Conservation (phyloP, 352 stramenopile genomes). For the Pythium diclinum region DNA sequence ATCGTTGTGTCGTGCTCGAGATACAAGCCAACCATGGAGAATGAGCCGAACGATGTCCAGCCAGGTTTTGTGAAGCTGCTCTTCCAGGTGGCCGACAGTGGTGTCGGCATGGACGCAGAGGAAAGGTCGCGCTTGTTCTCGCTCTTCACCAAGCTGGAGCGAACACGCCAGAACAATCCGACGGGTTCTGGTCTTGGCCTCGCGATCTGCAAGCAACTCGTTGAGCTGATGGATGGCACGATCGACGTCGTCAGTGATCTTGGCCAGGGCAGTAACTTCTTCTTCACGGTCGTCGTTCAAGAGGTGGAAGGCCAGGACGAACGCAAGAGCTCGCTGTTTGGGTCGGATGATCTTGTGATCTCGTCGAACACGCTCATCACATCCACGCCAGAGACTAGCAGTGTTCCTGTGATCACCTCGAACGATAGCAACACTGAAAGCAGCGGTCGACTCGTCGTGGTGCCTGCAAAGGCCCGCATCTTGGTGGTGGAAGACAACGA, state of each 20-base stretch:
- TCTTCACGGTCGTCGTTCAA: conserved; percentile 71
- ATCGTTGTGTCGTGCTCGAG: conserved; percentile 58
- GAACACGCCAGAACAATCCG: conserved; percentile 71
- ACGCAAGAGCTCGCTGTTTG: conserved; percentile 42
- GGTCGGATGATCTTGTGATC: conserved; percentile 49
- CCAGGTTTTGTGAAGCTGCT: conserved; percentile 59
- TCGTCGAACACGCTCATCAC: conserved; percentile 22
- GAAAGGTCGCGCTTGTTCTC: conserved; percentile 76
- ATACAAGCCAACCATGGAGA: conserved; percentile 2
- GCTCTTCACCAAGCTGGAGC: conserved; percentile 75
- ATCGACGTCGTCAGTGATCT: conserved; percentile 81
- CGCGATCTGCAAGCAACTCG: conserved; percentile 81
- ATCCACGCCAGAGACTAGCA: conserved; percentile 15
- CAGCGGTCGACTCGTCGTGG: conserved; percentile 23
- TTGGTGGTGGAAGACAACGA: conserved; percentile 88
- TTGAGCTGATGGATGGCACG: conserved; percentile 79
- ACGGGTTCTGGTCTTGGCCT: conserved; percentile 78
- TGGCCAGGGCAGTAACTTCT: conserved; percentile 75
- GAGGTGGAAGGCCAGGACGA: conserved; percentile 49
- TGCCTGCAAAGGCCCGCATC: conserved; percentile 70
- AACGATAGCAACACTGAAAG: conserved; percentile 41
- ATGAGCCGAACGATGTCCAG: not conserved
- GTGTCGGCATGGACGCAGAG: conserved; percentile 69
- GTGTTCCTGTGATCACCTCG: conserved; percentile 37
- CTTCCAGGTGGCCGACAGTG: conserved; percentile 83